phyloP scores from a whole-genome alignment of 768 basidiomycete species.

The Lentinula edodes region DNA sequence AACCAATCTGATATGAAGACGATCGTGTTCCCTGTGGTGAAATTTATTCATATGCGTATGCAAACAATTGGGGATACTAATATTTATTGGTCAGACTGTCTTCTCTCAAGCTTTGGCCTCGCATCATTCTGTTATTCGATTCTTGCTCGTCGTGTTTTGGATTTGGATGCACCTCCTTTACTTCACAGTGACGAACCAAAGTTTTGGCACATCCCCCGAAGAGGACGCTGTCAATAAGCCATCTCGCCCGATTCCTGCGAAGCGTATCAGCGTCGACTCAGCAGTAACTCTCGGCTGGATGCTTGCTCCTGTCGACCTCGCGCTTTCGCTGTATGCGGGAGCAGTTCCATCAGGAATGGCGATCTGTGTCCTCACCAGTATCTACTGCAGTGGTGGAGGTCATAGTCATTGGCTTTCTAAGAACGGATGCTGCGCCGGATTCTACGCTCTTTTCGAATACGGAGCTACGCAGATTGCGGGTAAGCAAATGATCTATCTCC shows the following conservation, averaged over 20 bases:
- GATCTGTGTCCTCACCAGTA: constrained; percentile 7
- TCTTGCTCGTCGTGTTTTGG: constrained; percentile 25
- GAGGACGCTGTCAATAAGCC: constrained; percentile 30
- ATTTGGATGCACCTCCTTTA: constrained; percentile 33
- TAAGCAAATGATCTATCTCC: constrained; percentile 8
- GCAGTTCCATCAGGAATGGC: constrained; percentile 10
- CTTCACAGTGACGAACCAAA: constrained; percentile 32
- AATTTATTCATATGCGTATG: not conserved
- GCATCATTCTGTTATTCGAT: not conserved
- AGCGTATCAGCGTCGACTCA: constrained; percentile 16
- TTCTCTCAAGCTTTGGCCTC: not conserved
- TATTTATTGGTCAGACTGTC: not conserved
- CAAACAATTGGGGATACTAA: not conserved
- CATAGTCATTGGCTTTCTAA: constrained; percentile 4
- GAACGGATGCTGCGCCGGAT: constrained; percentile 10
- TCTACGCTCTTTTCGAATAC: constrained; percentile 13
- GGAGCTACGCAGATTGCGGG: constrained; percentile 12
- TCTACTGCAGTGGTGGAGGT: constrained; percentile 10
- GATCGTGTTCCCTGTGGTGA: not conserved
- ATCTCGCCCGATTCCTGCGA: constrained; percentile 26
- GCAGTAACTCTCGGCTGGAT: constrained; percentile 23
- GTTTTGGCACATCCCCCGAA: constrained; percentile 14
- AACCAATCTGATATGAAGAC: constrained; percentile 3
- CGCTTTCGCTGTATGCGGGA: constrained; percentile 3
- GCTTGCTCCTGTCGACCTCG: constrained; percentile 20